Evolutionary conservation across 768 basidiomycete genomes (phyloP).

Genomic region (Cubamyces sp.): DNA sequence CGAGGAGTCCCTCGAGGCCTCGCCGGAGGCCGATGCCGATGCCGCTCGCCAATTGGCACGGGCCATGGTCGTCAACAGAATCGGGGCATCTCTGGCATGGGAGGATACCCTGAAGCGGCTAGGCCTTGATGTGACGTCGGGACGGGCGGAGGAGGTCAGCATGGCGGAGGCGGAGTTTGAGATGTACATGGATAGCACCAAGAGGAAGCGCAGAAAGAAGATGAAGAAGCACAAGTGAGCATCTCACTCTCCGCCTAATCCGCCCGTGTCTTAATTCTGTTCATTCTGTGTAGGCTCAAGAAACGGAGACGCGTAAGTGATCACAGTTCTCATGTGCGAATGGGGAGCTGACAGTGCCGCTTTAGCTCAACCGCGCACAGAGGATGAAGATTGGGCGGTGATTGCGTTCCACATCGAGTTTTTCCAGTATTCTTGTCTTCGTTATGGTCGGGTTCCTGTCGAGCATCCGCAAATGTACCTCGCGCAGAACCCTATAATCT

Average conservation of each 20-base stretch:
- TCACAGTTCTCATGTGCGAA: not conserved
- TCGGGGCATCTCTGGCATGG: conserved; percentile 69
- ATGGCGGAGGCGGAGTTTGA: conserved; percentile 64
- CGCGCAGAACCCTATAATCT: conserved; percentile 14
- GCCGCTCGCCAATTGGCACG: conserved; percentile 80
- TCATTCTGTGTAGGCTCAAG: conserved; percentile 61
- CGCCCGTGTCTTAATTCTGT: conserved; percentile 8
- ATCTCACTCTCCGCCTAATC: conserved; percentile 8
- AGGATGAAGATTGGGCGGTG: conserved; percentile 29
- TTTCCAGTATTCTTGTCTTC: not conserved
- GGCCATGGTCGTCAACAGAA: conserved; percentile 67
- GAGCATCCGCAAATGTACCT: conserved; percentile 14
- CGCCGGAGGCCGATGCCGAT: conserved; percentile 76
- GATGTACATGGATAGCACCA: conserved; percentile 77
- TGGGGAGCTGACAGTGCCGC: conserved; percentile 2
- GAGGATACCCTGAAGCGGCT: conserved; percentile 65
- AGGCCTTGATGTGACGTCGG: conserved; percentile 61
- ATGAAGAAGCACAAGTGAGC: conserved; percentile 97
- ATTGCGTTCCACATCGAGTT: conserved; percentile 6
- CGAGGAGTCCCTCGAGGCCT: conserved; percentile 52
- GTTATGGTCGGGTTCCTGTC: conserved; percentile 8
- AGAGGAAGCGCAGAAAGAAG: conserved; percentile 88
- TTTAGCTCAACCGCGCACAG: conserved; percentile 26
- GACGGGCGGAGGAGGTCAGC: conserved; percentile 54
- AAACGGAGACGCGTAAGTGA: conserved; percentile 81